A percentile compares a stretch with the other conserved stretches of the same genome.
Conservation (phyloP, 306 rosid species). For the Prunus dulcis region DNA sequence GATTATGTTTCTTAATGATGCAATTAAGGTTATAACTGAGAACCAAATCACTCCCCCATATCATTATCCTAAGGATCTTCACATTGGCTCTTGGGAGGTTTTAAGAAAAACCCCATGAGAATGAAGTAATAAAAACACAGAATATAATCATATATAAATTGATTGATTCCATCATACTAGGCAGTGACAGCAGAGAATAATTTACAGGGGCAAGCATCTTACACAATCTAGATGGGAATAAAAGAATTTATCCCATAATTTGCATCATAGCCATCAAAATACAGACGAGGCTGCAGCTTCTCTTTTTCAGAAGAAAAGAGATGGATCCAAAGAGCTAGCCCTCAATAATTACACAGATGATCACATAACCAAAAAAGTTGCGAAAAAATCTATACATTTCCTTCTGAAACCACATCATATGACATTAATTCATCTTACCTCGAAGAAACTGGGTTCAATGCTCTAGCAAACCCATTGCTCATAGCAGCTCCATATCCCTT, state of each 20-base stretch:
- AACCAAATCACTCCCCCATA: background rate
- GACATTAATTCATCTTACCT: slow-evolving; percentile 42
- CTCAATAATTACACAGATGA: slow-evolving; percentile 20
- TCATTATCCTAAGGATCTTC: background rate
- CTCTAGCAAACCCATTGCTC: slow-evolving; percentile 92
- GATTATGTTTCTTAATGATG: background rate
- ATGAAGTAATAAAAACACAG: background rate
- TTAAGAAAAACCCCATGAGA: background rate
- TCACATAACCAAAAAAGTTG: slow-evolving; percentile 1
- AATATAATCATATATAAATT: background rate
- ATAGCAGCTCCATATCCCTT: slow-evolving; percentile 97
- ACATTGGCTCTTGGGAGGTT: background rate
- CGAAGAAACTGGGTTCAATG: slow-evolving; percentile 89
- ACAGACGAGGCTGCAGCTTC: slow-evolving; percentile 21
- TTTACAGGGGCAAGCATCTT: background rate
- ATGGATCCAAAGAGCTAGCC: slow-evolving; percentile 7
- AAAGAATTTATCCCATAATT: slow-evolving; percentile 10
- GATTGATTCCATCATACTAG: background rate
- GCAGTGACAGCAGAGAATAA: background rate
- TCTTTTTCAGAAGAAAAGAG: slow-evolving; percentile 13
- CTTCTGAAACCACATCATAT: slow-evolving; percentile 12
- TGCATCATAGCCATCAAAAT: slow-evolving; percentile 23
- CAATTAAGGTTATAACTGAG: background rate
- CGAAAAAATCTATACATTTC: slow-evolving; percentile 35
- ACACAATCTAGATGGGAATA: slow-evolving; percentile 12